These are phyloP conservation scores for Zizania latifolia DNA, from an alignment of 176 grass and related monocot species.

Conservation along the genomic window DNA sequence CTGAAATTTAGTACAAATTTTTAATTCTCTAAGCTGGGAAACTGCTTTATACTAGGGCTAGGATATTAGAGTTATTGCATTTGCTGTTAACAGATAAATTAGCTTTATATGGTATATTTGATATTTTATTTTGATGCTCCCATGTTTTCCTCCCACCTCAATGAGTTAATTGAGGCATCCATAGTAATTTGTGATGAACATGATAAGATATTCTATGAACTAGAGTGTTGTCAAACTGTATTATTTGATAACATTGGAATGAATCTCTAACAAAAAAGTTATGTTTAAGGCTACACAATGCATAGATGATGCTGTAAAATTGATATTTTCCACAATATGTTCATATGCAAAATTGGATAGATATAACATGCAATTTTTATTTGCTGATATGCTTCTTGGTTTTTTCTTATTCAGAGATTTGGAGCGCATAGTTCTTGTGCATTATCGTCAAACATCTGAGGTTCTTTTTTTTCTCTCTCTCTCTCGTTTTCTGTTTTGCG, in stretches of 20 bases:
- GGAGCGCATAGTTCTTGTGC: constrained; percentile 95
- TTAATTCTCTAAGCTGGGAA: constrained; percentile 4
- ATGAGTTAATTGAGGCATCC: constrained; percentile 12
- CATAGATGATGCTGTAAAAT: constrained; percentile 1
- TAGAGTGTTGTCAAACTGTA: not conserved
- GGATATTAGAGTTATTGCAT: constrained; percentile 7
- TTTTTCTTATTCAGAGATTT: constrained; percentile 72
- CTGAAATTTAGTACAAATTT: not conserved
- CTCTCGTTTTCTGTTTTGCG: constrained; percentile 10
- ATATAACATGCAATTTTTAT: not conserved
- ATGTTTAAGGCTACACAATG: not conserved
- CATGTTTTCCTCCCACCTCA: not conserved
- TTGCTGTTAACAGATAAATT: not conserved
- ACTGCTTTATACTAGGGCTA: constrained; percentile 8
- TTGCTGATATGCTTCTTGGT: constrained; percentile 33
- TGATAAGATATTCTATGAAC: not conserved
- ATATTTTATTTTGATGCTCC: constrained; percentile 5
- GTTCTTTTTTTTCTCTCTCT: constrained; percentile 42
- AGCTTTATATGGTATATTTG: not conserved
- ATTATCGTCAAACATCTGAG: constrained; percentile 90
- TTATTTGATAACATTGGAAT: not conserved
- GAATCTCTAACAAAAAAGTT: constrained; percentile 6
- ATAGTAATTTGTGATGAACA: not conserved
- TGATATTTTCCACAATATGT: constrained; percentile 6
- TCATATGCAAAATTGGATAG: constrained; percentile 16